phyloP scores from a whole-genome alignment of 192 early-diverging fungal species.

The Backusella parvicylindrica region DNA sequence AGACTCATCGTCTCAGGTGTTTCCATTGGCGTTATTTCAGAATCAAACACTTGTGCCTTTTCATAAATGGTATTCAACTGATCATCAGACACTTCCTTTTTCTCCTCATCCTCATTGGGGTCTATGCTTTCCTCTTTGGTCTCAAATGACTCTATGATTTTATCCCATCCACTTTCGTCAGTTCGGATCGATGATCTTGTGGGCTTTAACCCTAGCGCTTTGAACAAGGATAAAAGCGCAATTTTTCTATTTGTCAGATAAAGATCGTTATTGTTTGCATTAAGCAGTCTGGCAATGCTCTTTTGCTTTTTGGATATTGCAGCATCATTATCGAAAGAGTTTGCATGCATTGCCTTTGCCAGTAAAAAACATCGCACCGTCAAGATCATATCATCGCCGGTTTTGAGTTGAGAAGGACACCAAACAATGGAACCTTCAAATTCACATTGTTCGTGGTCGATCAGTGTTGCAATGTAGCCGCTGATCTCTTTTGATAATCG shows the following conservation, averaged over 20 bases:
- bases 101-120: slow-evolving; percentile 19
- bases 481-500: slow-evolving; percentile 38
- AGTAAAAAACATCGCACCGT: slow-evolving; percentile 36
- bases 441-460: slow-evolving; percentile 42
- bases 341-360: slow-evolving; percentile 19
- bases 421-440: slow-evolving; percentile 46
- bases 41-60: slow-evolving; percentile 50
- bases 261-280: neutral
- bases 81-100: slow-evolving; percentile 47
- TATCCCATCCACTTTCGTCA: neutral
- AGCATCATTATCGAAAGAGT: neutral
- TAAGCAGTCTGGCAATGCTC: neutral
- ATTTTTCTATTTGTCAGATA: slow-evolving; percentile 9
- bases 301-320: neutral
- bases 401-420: slow-evolving; percentile 21
- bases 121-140: neutral
- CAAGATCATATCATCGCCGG: slow-evolving; percentile 45
- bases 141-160: slow-evolving; percentile 1
- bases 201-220: slow-evolving; percentile 13
- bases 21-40: slow-evolving; percentile 42
- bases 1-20: slow-evolving; percentile 40
- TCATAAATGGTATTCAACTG: slow-evolving; percentile 52
- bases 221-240: slow-evolving; percentile 19
- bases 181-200: slow-evolving; percentile 15
- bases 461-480: slow-evolving; percentile 41